Evolutionary conservation across 352 stramenopile species (phyloP).

Genomic region (Aphanomyces invadans): DNA sequence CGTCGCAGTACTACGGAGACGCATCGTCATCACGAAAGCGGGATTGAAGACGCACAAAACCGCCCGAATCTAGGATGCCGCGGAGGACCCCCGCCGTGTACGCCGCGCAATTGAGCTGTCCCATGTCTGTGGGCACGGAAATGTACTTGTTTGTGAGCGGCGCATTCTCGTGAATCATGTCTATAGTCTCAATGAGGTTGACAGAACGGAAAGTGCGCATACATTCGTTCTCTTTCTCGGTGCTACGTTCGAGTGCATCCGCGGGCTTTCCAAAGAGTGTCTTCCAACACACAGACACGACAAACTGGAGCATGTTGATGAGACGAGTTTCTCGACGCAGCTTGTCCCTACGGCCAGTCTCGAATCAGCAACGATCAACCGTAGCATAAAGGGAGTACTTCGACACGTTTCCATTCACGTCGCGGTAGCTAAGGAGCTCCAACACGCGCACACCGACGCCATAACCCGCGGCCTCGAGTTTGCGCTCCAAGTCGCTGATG

Average conservation of each 20-base stretch:
- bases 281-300: slow-evolving; percentile 93
- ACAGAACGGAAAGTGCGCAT: neutral
- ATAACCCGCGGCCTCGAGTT: slow-evolving; percentile 92
- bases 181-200: neutral
- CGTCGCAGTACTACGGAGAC: slow-evolving; percentile 34
- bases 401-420: slow-evolving; percentile 50
- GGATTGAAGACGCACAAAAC: slow-evolving; percentile 42
- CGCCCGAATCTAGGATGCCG: slow-evolving; percentile 76
- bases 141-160: slow-evolving; percentile 95
- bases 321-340: slow-evolving; percentile 69
- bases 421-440: slow-evolving; percentile 86
- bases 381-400: neutral
- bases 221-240: slow-evolving; percentile 96
- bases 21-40: neutral
- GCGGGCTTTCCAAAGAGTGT: slow-evolving; percentile 94
- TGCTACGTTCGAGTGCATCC: slow-evolving; percentile 94
- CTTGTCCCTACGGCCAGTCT: slow-evolving; percentile 21
- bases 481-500: slow-evolving; percentile 92
- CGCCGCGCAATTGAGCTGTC: slow-evolving; percentile 93
- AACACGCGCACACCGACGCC: slow-evolving; percentile 92
- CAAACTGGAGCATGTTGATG: slow-evolving; percentile 86
- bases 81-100: slow-evolving; percentile 94
- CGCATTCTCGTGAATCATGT: slow-evolving; percentile 95
- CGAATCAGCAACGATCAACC: too few relatives aligned
- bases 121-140: slow-evolving; percentile 91